These are phyloP conservation scores for Calonectria fujianensis DNA, from an alignment of 2,329 filamentous ascomycete genomes.

Conservation along the genomic window DNA sequence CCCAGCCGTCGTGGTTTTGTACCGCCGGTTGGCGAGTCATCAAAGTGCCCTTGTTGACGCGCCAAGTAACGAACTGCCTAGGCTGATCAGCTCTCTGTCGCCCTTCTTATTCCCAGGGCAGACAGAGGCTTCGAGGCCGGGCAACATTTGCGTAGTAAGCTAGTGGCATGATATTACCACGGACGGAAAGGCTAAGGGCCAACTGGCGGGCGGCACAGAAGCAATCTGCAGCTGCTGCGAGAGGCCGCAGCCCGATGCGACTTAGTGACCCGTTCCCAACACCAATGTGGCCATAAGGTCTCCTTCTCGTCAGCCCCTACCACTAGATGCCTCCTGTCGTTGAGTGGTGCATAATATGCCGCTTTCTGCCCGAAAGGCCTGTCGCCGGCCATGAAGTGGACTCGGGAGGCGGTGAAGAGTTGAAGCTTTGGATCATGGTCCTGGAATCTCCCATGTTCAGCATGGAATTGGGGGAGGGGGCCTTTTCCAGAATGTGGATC, in stretches of 20 bases:
- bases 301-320: conserved; percentile 49
- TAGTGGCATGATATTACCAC: conserved; percentile 52
- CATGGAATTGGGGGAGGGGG: conserved; percentile 37
- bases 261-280: conserved; percentile 53
- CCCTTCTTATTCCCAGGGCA: conserved; percentile 22
- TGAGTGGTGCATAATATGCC: conserved; percentile 50
- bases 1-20: conserved; percentile 22
- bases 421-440: conserved; percentile 46
- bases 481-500: conserved; percentile 52
- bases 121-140: conserved; percentile 25
- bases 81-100: background rate
- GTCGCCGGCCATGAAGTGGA: conserved; percentile 46
- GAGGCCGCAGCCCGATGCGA: conserved; percentile 53
- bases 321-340: conserved; percentile 47
- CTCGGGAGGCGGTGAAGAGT: conserved; percentile 54
- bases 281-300: conserved; percentile 51
- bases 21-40: conserved; percentile 38
- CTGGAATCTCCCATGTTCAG: conserved; percentile 51
- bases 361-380: conserved; percentile 44
- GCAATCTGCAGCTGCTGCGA: conserved; percentile 51
- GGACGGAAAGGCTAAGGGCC: conserved; percentile 36
- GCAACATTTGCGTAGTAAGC: conserved; percentile 33
- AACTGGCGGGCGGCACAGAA: conserved; percentile 47
- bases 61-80: conserved; percentile 22
- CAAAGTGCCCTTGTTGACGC: conserved; percentile 44